Conservation (phyloP, 495 filamentous ascomycete species). For the Penicillium tannophilum region DNA sequence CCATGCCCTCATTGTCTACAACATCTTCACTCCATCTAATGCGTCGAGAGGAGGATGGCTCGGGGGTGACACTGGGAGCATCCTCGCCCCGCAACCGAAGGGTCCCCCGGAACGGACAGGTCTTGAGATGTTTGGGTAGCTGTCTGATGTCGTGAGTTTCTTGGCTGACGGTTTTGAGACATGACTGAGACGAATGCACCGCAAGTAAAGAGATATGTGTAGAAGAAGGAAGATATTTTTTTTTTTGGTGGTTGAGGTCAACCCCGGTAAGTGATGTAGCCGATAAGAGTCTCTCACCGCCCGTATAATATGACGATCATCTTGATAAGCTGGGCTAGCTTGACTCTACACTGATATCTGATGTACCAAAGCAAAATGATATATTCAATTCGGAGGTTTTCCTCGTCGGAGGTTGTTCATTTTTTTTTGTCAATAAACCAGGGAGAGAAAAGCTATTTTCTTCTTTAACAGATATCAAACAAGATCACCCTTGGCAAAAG, state of each 20-base stretch:
- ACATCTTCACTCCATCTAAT: conserved; percentile 94
- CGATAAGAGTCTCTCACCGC: conserved; percentile 21
- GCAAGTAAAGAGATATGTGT: not conserved
- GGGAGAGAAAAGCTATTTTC: conserved; percentile 7
- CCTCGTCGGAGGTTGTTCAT: not conserved
- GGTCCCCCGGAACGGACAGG: conserved; percentile 27
- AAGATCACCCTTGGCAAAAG: conserved; percentile 10
- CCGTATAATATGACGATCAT: not conserved
- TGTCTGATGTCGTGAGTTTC: conserved; percentile 23
- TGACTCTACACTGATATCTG: too few species aligned
- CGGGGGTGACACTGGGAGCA: conserved; percentile 10
- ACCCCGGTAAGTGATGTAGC: conserved; percentile 8
- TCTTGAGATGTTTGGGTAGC: conserved; percentile 21
- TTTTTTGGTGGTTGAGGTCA: not conserved
- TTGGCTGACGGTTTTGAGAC: conserved; percentile 35
- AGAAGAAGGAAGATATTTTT: not conserved
- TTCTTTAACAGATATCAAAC: conserved; percentile 16
- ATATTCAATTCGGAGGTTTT: not conserved
- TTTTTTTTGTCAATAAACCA: conserved; percentile 3
- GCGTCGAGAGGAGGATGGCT: conserved; percentile 38
- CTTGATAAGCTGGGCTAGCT: too few species aligned
- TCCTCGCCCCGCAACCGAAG: conserved; percentile 43
- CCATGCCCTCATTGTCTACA: conserved; percentile 94
- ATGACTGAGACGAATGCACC: conserved; percentile 17
- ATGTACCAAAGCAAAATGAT: not conserved